Evolutionary conservation across 2,329 filamentous ascomycete species (phyloP).

Genomic region (Nothophaeocryptopus gaeumannii): DNA sequence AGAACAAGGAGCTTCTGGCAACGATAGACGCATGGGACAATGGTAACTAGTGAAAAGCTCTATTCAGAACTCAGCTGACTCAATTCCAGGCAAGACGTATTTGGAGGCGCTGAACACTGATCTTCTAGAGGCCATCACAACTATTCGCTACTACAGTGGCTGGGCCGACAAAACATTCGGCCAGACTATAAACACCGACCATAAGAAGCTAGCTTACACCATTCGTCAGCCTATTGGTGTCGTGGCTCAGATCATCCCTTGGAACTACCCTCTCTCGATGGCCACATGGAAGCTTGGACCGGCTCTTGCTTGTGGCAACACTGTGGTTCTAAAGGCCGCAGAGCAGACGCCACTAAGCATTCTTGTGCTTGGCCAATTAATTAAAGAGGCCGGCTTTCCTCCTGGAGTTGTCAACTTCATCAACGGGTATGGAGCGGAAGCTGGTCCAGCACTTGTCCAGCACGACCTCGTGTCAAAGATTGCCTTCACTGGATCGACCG

Average conservation of each 20-base stretch:
- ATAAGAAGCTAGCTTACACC: conserved; percentile 52
- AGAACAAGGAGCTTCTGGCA: conserved; percentile 46
- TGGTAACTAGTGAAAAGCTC: conserved; percentile 37
- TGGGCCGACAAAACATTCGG: conserved; percentile 52
- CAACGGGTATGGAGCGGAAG: conserved; percentile 67
- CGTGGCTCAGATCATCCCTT: conserved; percentile 63
- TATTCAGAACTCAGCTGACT: not conserved
- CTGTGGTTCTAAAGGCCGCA: conserved; percentile 55
- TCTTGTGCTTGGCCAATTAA: conserved; percentile 56
- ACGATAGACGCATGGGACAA: conserved; percentile 46
- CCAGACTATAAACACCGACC: conserved; percentile 47
- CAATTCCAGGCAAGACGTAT: conserved; percentile 56
- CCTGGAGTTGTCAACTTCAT: conserved; percentile 74
- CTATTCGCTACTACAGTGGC: conserved; percentile 46
- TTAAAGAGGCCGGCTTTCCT: conserved; percentile 73
- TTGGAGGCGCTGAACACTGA: conserved; percentile 41
- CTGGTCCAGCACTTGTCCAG: conserved; percentile 65
- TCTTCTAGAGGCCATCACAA: conserved; percentile 49
- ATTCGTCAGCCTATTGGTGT: conserved; percentile 28
- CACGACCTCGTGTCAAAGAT: conserved; percentile 72
- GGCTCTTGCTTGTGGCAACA: conserved; percentile 55
- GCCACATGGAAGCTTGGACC: conserved; percentile 75
- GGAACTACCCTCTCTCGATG: conserved; percentile 78
- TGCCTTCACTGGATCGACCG: conserved; percentile 74
- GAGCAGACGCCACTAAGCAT: conserved; percentile 55